These are phyloP conservation scores for Pulveroboletus sp. DNA, from an alignment of 768 basidiomycete species.

Conservation along the genomic window DNA sequence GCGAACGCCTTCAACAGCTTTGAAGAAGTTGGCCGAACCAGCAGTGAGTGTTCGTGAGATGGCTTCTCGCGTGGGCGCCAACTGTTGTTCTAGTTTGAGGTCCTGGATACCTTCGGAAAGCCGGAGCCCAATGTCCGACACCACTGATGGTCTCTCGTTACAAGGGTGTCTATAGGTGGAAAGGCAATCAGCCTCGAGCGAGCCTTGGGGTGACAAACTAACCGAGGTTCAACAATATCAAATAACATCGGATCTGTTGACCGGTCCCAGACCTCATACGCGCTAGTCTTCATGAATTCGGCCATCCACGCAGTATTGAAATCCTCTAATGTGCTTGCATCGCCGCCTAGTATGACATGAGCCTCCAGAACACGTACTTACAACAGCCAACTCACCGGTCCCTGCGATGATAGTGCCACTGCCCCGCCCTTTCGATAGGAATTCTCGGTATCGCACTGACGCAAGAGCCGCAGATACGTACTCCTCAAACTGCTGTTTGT, in stretches of 20 bases:
- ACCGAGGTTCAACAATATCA: conserved; percentile 94
- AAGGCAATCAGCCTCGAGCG: background rate
- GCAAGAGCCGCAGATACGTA: conserved; percentile 87
- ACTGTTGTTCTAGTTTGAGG: conserved; percentile 85
- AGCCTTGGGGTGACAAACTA: conserved; percentile 3
- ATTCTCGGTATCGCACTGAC: conserved; percentile 87
- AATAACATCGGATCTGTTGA: conserved; percentile 91
- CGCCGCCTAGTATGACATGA: conserved; percentile 42
- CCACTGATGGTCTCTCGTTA: conserved; percentile 82
- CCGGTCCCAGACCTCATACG: conserved; percentile 86
- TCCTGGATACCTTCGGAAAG: conserved; percentile 94
- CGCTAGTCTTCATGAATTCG: conserved; percentile 84
- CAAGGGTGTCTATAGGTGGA: conserved; percentile 74
- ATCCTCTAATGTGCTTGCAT: conserved; percentile 60
- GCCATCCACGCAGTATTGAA: conserved; percentile 87
- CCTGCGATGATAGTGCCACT: conserved; percentile 65
- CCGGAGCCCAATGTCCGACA: conserved; percentile 88
- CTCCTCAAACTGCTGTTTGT: conserved; percentile 66
- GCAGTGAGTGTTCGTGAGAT: conserved; percentile 69
- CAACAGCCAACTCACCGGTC: conserved; percentile 34
- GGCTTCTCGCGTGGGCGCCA: conserved; percentile 91
- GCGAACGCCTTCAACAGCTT: conserved; percentile 84
- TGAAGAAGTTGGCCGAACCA: conserved; percentile 80
- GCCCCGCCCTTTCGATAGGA: conserved; percentile 63
- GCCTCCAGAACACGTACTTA: background rate